phyloP scores from a whole-genome alignment of 2,329 filamentous ascomycete species.

The Botrytis hyacinthi region DNA sequence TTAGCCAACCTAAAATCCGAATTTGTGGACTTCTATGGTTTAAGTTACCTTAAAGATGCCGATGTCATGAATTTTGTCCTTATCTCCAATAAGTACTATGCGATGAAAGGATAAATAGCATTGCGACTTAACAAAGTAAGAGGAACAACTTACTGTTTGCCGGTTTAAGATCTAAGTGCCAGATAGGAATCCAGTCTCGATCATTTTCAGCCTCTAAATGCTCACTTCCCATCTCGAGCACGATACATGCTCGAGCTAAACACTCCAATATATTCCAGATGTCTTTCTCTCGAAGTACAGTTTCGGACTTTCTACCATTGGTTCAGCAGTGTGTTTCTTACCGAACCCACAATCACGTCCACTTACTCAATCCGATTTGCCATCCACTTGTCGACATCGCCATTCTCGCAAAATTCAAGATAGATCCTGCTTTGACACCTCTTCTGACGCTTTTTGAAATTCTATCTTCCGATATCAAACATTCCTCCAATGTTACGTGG shows the following conservation, averaged over 20 bases:
- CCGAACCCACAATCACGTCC: not conserved
- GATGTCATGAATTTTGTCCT: not conserved
- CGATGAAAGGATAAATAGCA: not conserved
- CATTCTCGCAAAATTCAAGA: slow-evolving; percentile 1
- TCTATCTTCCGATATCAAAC: slow-evolving; percentile 1
- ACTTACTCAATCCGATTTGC: not conserved
- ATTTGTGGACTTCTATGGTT: not conserved
- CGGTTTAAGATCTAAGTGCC: slow-evolving; percentile 2
- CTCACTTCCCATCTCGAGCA: not conserved
- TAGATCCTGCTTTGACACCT: not conserved
- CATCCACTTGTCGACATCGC: not conserved
- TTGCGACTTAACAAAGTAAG: not conserved
- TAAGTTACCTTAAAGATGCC: not conserved
- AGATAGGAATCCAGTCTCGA: not conserved
- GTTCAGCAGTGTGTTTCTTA: not conserved
- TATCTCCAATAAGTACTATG: not conserved
- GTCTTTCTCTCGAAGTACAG: not conserved
- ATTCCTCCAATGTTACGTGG: not conserved
- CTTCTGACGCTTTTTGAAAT: not conserved
- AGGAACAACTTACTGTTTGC: not conserved
- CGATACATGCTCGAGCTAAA: not conserved
- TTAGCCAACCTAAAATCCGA: not conserved
- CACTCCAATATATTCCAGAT: slow-evolving; percentile 10
- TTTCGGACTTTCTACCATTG: not conserved
- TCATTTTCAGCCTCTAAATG: not conserved